A percentile compares a stretch with the other conserved stretches of the same genome.
These are phyloP conservation scores for Penicillium simplicissimum DNA, from an alignment of 495 filamentous ascomycete genomes.

Conservation along the genomic window DNA sequence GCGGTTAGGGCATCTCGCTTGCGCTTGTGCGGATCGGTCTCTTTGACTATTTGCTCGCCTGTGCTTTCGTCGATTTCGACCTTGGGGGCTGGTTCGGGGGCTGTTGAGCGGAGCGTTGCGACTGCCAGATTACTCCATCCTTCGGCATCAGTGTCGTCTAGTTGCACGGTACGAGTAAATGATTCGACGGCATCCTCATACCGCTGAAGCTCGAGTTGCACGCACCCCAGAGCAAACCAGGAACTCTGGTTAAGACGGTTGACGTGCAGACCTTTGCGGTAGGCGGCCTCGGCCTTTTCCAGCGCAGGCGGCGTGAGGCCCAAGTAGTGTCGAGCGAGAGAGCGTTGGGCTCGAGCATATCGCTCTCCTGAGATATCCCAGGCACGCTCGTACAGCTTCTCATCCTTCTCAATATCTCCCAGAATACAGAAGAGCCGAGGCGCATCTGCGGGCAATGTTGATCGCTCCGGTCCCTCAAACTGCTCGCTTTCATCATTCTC, in stretches of 20 bases:
- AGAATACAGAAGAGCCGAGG: conserved; percentile 91
- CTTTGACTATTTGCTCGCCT: conserved; percentile 25
- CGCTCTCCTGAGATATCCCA: conserved; percentile 83
- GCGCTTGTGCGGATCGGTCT: conserved; percentile 57
- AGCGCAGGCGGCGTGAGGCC: conserved; percentile 57
- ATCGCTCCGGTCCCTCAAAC: conserved; percentile 59
- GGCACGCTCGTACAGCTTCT: conserved; percentile 74
- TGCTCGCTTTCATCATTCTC: conserved; percentile 57
- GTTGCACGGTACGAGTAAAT: conserved; percentile 74
- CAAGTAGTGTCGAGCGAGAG: conserved; percentile 76
- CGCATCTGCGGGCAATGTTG: conserved; percentile 75
- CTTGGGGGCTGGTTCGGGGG: conserved; percentile 38
- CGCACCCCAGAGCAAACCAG: conserved; percentile 91
- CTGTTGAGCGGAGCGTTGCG: conserved; percentile 60
- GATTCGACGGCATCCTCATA: conserved; percentile 85
- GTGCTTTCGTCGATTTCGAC: conserved; percentile 30
- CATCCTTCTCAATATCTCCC: conserved; percentile 80
- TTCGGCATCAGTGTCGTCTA: conserved; percentile 86
- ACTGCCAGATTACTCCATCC: conserved; percentile 95
- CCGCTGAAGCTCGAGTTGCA: conserved; percentile 70
- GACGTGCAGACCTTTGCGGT: conserved; percentile 69
- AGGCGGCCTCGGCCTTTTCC: conserved; percentile 72
- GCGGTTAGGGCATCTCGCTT: conserved; percentile 75
- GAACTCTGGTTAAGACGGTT: conserved; percentile 77
- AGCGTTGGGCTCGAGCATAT: conserved; percentile 85